phyloP scores from a whole-genome alignment of 345 rosid genomes.

The Eucalyptus decipiens region DNA sequence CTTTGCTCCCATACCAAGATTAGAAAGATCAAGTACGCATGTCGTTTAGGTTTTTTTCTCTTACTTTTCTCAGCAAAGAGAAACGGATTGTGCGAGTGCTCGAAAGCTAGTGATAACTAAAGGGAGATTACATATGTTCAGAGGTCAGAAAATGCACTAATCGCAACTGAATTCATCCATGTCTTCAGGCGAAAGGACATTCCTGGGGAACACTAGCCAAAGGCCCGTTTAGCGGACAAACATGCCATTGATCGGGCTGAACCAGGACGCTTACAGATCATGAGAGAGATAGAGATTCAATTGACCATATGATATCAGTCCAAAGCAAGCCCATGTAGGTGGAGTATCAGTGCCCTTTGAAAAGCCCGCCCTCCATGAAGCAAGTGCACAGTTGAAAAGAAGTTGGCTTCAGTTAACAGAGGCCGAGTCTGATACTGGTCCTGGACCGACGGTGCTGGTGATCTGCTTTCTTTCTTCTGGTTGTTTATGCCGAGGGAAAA shows the following conservation, averaged over 20 bases:
- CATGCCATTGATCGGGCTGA: neutral
- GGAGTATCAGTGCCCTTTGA: neutral
- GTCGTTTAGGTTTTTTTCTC: neutral
- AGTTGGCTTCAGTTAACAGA: neutral
- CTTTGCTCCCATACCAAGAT: neutral
- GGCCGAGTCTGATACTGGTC: neutral
- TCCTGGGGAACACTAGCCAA: neutral
- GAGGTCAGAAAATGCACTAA: neutral
- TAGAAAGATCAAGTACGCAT: neutral
- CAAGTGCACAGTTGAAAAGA: neutral
- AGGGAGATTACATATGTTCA: neutral
- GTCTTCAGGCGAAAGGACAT: neutral
- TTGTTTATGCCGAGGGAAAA: neutral
- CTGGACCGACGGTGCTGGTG: neutral
- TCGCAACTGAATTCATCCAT: neutral
- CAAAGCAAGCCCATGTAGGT: neutral
- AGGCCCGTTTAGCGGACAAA: neutral
- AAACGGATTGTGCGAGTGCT: neutral
- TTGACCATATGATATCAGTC: neutral
- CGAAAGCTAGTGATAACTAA: neutral
- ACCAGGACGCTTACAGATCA: neutral
- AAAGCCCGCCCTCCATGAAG: neutral
- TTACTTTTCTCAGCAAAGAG: neutral
- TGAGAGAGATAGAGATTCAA: neutral
- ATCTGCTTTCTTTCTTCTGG: neutral